These are phyloP conservation scores for Candida xyloterini DNA, from an alignment of 805 yeast genomes.

Conservation along the genomic window DNA sequence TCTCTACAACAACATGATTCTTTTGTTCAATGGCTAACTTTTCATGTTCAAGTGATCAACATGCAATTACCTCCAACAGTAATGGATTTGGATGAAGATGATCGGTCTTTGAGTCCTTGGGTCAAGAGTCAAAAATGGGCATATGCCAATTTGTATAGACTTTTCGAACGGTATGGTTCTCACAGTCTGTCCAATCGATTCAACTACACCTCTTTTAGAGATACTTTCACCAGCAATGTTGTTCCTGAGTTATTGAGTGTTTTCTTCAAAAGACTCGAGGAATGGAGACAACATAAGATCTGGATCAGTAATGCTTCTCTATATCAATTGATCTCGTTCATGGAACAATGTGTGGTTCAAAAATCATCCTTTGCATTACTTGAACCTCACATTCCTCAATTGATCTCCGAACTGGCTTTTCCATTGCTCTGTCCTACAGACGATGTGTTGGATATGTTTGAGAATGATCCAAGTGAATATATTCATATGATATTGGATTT, in stretches of 20 bases:
- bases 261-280: conserved; percentile 62
- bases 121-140: conserved; percentile 87
- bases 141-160: conserved; percentile 67
- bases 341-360: conserved; percentile 57
- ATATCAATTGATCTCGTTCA: conserved; percentile 60
- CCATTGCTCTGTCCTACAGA: conserved; percentile 77
- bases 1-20: conserved; percentile 54
- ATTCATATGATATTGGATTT: conserved; percentile 72
- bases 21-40: conserved; percentile 66
- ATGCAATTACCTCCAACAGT: conserved; percentile 56
- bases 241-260: conserved; percentile 71
- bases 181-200: conserved; percentile 42
- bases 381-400: conserved; percentile 62
- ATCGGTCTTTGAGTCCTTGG: conserved; percentile 55
- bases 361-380: conserved; percentile 66
- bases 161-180: conserved; percentile 71
- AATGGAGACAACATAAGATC: conserved; percentile 61
- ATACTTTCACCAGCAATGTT: conserved; percentile 51
- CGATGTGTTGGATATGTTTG: conserved; percentile 71
- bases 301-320: conserved; percentile 73
- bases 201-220: conserved; percentile 59
- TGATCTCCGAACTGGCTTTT: conserved; percentile 71
- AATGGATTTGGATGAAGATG: conserved; percentile 48
- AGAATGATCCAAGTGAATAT: conserved; percentile 88
- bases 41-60: conserved; percentile 67